phyloP scores from a whole-genome alignment of 345 rosid species.

The Pelargonium nanum region DNA sequence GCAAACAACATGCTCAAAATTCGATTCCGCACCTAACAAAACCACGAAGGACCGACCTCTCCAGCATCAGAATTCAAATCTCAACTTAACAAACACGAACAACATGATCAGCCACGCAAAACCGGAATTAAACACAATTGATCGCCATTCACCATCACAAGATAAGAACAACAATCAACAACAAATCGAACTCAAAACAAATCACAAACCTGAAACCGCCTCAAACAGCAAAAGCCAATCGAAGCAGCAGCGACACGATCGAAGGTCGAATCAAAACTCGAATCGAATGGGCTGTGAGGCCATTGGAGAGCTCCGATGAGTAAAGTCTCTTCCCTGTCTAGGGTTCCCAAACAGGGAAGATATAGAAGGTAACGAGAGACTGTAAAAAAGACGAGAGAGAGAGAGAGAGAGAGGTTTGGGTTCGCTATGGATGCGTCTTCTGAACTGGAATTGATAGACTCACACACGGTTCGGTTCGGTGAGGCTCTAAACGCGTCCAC shows the following conservation, averaged over 20 bases:
- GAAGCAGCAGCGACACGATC: background rate
- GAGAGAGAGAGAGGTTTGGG: too few species aligned
- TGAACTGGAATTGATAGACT: too few species aligned
- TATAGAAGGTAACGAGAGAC: too few species aligned
- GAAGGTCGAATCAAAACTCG: background rate
- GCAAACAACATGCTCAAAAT: background rate
- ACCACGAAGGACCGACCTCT: background rate
- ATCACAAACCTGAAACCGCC: background rate
- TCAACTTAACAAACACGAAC: background rate
- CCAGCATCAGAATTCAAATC: background rate
- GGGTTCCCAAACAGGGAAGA: too few species aligned
- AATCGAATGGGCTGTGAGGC: background rate
- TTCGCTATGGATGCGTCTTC: too few species aligned
- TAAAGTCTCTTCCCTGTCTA: too few species aligned
- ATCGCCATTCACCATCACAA: background rate
- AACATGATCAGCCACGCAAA: background rate
- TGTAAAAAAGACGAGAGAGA: too few species aligned
- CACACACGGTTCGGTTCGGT: too few species aligned
- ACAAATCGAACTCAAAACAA: background rate
- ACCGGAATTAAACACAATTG: too few species aligned
- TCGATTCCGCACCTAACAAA: background rate
- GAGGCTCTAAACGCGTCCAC: too few species aligned
- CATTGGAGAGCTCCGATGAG: too few species aligned
- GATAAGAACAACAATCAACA: background rate
- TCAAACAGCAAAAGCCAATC: background rate